Conservation (phyloP, 768 basidiomycete genomes). For the Boletus insuetus region DNA sequence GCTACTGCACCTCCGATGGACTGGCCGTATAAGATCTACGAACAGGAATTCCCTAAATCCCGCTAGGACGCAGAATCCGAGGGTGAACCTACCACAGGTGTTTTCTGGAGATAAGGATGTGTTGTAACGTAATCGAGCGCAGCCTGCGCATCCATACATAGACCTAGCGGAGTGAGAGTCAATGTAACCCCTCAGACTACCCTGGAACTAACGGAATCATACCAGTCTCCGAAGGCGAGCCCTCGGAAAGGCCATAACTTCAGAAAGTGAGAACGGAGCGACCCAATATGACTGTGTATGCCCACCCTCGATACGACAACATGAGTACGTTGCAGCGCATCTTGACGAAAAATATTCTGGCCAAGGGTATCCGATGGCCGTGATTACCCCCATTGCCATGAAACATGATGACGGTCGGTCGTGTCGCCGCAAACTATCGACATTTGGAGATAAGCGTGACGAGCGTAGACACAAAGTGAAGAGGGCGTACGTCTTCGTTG, state of each 20-base stretch:
- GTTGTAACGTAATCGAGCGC: conserved; percentile 69
- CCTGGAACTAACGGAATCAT: background rate
- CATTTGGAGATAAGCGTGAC: background rate
- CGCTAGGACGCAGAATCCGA: background rate
- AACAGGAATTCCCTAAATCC: background rate
- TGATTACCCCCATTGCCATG: conserved; percentile 88
- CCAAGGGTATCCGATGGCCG: conserved; percentile 89
- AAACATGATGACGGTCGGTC: conserved; percentile 91
- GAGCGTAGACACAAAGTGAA: background rate
- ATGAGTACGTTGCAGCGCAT: conserved; percentile 94
- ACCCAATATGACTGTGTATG: background rate
- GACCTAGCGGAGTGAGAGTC: conserved; percentile 40
- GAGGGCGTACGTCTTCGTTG: conserved; percentile 55
- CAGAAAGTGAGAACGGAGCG: background rate
- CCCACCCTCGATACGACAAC: conserved; percentile 89
- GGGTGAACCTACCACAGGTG: conserved; percentile 55
- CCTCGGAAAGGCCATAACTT: conserved; percentile 89
- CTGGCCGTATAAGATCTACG: conserved; percentile 75
- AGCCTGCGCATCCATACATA: conserved; percentile 84
- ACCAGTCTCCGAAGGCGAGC: conserved; percentile 85
- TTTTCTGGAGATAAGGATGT: conserved; percentile 60
- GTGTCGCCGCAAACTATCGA: conserved; percentile 40
- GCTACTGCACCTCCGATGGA: conserved; percentile 92
- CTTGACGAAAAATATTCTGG: conserved; percentile 72
- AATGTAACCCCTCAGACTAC: background rate